Conservation (phyloP, 208 protist species). For the Leishmania braziliensis region DNA sequence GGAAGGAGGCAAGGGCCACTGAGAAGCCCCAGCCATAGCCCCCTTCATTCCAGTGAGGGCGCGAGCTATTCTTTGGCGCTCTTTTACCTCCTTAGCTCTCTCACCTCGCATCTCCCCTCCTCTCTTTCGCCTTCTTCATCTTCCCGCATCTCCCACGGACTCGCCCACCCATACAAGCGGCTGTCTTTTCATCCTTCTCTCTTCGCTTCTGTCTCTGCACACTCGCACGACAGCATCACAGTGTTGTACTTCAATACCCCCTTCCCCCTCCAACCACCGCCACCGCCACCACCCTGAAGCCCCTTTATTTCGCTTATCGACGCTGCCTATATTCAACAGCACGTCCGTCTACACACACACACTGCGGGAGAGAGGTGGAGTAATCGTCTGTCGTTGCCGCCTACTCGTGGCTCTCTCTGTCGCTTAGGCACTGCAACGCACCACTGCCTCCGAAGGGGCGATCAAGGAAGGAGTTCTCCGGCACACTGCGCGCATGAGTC, state of each 20-base stretch:
- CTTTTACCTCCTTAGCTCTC: neutral
- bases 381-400: neutral
- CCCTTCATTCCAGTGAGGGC: neutral
- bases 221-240: neutral
- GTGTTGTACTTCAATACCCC: neutral
- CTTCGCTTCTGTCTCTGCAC: neutral
- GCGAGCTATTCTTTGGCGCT: neutral
- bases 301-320: neutral
- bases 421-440: neutral
- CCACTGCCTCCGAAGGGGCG: neutral
- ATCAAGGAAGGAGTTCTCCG: neutral
- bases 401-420: neutral
- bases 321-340: neutral
- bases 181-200: neutral
- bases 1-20: neutral
- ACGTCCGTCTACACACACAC: neutral
- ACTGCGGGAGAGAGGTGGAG: neutral
- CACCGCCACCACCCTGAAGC: neutral
- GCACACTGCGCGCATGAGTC: neutral
- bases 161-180: neutral
- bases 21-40: neutral
- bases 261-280: neutral
- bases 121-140: neutral
- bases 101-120: neutral
- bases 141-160: neutral